Conservation (phyloP, 352 stramenopile species). For the Elongisporangium senticosum region DNA sequence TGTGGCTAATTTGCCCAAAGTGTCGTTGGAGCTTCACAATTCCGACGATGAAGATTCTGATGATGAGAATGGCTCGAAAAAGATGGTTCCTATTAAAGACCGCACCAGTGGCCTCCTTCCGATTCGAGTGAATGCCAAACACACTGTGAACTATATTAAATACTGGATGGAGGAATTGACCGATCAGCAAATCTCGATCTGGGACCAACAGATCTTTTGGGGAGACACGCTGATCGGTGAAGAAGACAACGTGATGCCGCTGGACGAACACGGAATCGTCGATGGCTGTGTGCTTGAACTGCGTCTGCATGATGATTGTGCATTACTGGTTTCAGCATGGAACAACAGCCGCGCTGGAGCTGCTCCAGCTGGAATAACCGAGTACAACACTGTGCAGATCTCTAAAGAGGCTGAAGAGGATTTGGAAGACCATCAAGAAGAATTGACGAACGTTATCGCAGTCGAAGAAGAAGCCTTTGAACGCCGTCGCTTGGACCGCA, state of each 20-base stretch:
- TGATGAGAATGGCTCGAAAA: neutral
- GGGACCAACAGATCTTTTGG: constrained; percentile 79
- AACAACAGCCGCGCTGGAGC: constrained; percentile 9
- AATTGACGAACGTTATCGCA: constrained; percentile 51
- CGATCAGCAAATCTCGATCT: constrained; percentile 74
- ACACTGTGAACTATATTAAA: constrained; percentile 81
- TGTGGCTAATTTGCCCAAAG: constrained; percentile 55
- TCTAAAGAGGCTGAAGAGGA: constrained; percentile 81
- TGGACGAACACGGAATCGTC: constrained; percentile 66
- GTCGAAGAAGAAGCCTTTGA: constrained; percentile 58
- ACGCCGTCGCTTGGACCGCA: constrained; percentile 31
- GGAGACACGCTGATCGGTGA: constrained; percentile 72
- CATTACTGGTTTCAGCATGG: constrained; percentile 61
- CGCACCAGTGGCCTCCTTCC: constrained; percentile 33
- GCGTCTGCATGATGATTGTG: constrained; percentile 71
- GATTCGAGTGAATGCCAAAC: constrained; percentile 51
- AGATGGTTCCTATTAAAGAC: neutral
- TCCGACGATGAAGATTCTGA: constrained; percentile 11
- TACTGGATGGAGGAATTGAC: constrained; percentile 79
- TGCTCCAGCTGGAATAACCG: constrained; percentile 8
- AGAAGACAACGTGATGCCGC: constrained; percentile 62
- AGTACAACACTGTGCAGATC: constrained; percentile 82
- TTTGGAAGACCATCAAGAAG: constrained; percentile 60
- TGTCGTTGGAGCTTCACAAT: constrained; percentile 70
- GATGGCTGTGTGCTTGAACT: constrained; percentile 64